phyloP scores from a whole-genome alignment of 345 rosid species.

The Carallia pectinifolia region DNA sequence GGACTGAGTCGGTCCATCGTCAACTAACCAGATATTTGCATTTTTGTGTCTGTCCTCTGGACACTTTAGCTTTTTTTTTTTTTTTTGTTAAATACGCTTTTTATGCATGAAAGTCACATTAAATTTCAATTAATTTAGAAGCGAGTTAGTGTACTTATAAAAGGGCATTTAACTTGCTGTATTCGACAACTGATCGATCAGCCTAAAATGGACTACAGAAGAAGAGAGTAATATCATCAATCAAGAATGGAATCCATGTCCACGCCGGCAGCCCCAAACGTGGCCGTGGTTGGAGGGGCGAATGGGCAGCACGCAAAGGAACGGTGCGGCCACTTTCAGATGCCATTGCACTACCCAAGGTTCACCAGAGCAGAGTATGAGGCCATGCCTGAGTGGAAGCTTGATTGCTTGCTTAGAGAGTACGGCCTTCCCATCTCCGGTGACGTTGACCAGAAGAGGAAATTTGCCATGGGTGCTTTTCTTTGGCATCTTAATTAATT shows the following conservation, averaged over 20 bases:
- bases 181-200: neutral
- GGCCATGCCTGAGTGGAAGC: slow-evolving; percentile 24
- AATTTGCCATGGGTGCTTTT: slow-evolving; percentile 48
- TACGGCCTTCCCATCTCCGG: slow-evolving; percentile 24
- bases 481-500: no score
- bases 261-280: neutral
- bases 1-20: neutral
- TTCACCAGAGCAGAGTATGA: slow-evolving; percentile 15
- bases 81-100: no score
- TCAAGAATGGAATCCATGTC: slow-evolving; percentile 14
- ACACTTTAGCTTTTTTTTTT: no score
- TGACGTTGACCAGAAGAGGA: slow-evolving; percentile 49
- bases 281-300: slow-evolving; percentile 19
- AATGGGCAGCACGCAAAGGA: slow-evolving; percentile 4
- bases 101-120: no score
- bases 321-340: slow-evolving; percentile 19
- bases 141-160: neutral
- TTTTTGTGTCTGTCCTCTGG: no score
- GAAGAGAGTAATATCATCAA: neutral
- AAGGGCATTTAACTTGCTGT: neutral
- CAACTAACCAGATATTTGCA: no score
- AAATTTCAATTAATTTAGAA: no score
- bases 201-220: no score
- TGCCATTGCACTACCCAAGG: slow-evolving; percentile 27
- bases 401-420: slow-evolving; percentile 23